Evolutionary conservation across 768 basidiomycete species (phyloP), one percentile per base, ranked within the genome.

Genomic region (Trametes cinnabarina): DNA sequence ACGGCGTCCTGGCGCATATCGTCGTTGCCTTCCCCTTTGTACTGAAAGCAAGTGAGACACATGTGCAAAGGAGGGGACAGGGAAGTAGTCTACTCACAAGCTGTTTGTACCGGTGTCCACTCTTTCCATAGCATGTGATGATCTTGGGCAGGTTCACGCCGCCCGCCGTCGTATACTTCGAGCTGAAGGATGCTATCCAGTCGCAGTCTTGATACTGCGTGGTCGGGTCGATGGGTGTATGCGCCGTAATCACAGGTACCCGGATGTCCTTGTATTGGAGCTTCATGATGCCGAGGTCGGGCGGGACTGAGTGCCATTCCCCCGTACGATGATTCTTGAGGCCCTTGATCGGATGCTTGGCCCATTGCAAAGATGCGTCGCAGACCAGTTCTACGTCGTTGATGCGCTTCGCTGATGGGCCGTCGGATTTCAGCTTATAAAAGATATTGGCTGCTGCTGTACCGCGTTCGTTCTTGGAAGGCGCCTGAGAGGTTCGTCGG

Each of bases 1-100:
- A 98, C 94, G 0, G 95, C 95, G 68, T 99, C 97, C 72, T 99
- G 97, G 39, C 97, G 86, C 44, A 97, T 70, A 66, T 99, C 97
- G 64, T 99, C 97, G 10, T 84, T 79, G 9, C 89, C 89, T 74
- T 90, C 85, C 3, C 93, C 93, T 70, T 99, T 98, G 74, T 94
- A 95, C 93, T 96, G 60, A 5, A 23, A 49, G 6, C 3, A 26
- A 2, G 12, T 25, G 1, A n/a, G 4, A n/a, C n/a, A n/a, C n/a
- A n/a, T n/a, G n/a, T n/a, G n/a, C n/a, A n/a, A n/a, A n/a, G n/a
- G n/a, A n/a, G n/a, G n/a, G n/a, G n/a, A n/a, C n/a, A n/a, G n/a
- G n/a, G n/a, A n/a, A n/a, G n/a, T n/a, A n/a, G n/a, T n/a, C 19
- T 12, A 71, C 87, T 67, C 63, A 94, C 96, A 71, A 99, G 69